Base-by-base conservation (phyloP, 768 basidiomycete genomes). In the Psilocybe azurescens region DNA sequence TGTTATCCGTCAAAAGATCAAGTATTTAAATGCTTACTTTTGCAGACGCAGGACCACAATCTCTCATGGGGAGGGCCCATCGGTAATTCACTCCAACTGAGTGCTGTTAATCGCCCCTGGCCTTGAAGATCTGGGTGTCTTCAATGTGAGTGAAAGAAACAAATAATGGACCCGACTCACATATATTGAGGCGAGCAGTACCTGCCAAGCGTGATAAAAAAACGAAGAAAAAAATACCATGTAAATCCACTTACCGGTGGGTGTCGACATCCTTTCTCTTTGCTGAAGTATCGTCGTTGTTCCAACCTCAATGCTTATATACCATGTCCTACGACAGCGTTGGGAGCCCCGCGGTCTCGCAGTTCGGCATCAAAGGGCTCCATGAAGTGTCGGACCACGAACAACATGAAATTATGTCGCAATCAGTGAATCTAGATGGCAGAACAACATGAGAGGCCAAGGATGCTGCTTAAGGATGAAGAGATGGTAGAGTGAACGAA, bases 31-130 rank as follows among this genome's bases (percentile, higher is more conserved):
- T 47, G 53, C 70, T 66, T 64, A 88, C 89, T 81, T 79, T 86
- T 89, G 72, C 88, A 90, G 5, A 81, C 65, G 2, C 77, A 81
- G 1, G 78, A 87, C 89, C 89, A 90, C 41, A 72, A 67, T 5
- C 81, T 83, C 3, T 71, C 73, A 57, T 87, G 79, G 11, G 72
- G 73, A 0, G 78, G 77, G 0, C 87, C 88, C 9, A 71, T 72
- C 5, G 66, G 69, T 0, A 74, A 77, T 50, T 88, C 85, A 20
- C 77, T 68, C 87, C 88, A 91, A 66, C 80, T 86, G 30, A 90
- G 77, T 30, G 82, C 67, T 16, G 81, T 59, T 38, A 77, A 68
- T 36, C 74, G 74, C 13, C 77, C 75, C 44, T 70, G 74, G n/a
- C 72, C 74, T 69, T 89, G 87, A 28, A 91, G 76, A 72, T 86